Evolutionary conservation across 495 filamentous ascomycete species (phyloP).

Genomic region (Penicillium desertorum): DNA sequence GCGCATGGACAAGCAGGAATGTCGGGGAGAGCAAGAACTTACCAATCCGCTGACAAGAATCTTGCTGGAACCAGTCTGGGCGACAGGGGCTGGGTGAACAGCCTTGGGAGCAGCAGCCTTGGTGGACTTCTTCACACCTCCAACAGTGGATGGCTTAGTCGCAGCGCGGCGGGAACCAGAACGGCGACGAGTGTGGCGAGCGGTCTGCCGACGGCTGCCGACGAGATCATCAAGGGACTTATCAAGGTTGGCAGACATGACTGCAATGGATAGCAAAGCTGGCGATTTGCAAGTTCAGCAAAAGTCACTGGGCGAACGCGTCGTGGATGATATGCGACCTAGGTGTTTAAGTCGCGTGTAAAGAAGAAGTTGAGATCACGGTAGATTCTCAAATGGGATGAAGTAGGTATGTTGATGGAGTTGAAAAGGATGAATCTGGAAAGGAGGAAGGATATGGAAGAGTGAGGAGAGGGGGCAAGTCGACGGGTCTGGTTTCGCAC

Average conservation of each 20-base stretch:
- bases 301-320: constrained; percentile 20
- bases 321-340: constrained; percentile 8
- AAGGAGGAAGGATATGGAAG: constrained; percentile 12
- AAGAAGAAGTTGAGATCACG: not conserved
- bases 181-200: constrained; percentile 43
- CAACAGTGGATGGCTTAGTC: constrained; percentile 58
- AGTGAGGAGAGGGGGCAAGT: constrained; percentile 18
- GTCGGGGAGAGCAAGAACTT: constrained; percentile 42
- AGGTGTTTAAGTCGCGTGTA: constrained; percentile 20
- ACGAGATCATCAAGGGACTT: constrained; percentile 95
- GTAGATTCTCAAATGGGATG: not conserved
- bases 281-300: constrained; percentile 15
- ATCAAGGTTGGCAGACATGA: constrained; percentile 91
- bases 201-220: constrained; percentile 64
- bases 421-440: constrained; percentile 9
- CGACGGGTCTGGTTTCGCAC: constrained; percentile 1
- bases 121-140: constrained; percentile 81
- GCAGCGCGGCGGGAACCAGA: constrained; percentile 51
- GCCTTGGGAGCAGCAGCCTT: constrained; percentile 62
- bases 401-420: not conserved
- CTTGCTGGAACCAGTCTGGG: constrained; percentile 70
- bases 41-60: constrained; percentile 98
- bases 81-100: constrained; percentile 60
- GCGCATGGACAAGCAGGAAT: constrained; percentile 21
- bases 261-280: constrained; percentile 18